A percentile compares a stretch with the other conserved stretches of the same genome.
These are phyloP conservation scores for Mycena polygramma DNA, from an alignment of 768 basidiomycete genomes.

Conservation along the genomic window DNA sequence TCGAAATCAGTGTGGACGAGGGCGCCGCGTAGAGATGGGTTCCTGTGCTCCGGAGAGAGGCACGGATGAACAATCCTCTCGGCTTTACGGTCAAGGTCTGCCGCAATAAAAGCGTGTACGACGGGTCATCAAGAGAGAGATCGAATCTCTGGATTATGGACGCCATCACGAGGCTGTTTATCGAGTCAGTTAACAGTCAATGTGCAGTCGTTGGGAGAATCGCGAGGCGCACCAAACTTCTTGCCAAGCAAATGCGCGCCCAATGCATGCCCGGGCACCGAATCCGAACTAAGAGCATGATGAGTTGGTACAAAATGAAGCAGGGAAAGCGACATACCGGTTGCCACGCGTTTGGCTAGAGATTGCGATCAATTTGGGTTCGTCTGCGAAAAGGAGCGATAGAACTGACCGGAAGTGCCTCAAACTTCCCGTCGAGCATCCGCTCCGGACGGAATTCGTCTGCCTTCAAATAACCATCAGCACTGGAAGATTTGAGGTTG, in stretches of 20 bases:
- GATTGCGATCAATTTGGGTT: not conserved
- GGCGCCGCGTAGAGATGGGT: constrained; percentile 35
- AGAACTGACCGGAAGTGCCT: constrained; percentile 51
- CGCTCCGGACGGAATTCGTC: constrained; percentile 61
- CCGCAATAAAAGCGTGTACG: constrained; percentile 58
- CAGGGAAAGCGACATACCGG: constrained; percentile 46
- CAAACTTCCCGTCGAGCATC: constrained; percentile 64
- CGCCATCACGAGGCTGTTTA: constrained; percentile 51
- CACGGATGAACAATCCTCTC: constrained; percentile 55
- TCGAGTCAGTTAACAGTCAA: no score
- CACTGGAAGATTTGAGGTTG: not conserved
- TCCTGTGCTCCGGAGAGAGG: constrained; percentile 47
- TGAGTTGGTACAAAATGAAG: constrained; percentile 40
- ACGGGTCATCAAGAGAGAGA: constrained; percentile 55
- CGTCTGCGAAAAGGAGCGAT: no score
- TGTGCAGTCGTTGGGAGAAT: not conserved
- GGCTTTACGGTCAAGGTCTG: constrained; percentile 64
- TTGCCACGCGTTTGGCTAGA: constrained; percentile 58
- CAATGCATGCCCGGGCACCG: constrained; percentile 46
- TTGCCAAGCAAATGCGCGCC: constrained; percentile 63
- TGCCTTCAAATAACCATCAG: constrained; percentile 44
- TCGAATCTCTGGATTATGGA: constrained; percentile 62
- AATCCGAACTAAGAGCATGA: constrained; percentile 33
- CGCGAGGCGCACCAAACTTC: constrained; percentile 47
- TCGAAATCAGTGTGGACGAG: constrained; percentile 34